These are phyloP conservation scores for Ogataea zsoltii DNA, from an alignment of 805 yeast species.

Conservation along the genomic window DNA sequence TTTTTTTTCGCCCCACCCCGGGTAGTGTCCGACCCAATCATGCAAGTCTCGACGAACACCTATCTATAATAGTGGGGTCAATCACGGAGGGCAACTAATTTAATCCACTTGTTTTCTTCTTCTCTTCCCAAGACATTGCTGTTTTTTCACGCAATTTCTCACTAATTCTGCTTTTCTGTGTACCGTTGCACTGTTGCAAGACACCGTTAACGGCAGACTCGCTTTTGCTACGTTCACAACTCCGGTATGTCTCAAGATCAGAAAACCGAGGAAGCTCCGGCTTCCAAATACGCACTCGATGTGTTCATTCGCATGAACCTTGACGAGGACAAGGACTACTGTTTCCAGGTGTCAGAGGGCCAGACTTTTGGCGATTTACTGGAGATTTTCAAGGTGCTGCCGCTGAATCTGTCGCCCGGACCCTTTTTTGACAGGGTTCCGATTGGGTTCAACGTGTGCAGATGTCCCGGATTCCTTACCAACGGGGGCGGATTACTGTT, in stretches of 20 bases:
- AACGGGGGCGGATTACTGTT: constrained; percentile 80
- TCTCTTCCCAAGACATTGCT: background rate
- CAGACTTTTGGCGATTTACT: constrained; percentile 61
- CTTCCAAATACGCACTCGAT: constrained; percentile 34
- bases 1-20: background rate
- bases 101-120: background rate
- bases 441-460: constrained; percentile 58
- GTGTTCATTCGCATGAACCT: constrained; percentile 79
- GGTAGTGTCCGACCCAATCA: constrained; percentile 1
- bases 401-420: constrained; percentile 78
- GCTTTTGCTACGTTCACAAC: no score
- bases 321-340: constrained; percentile 85
- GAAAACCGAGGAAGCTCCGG: background rate
- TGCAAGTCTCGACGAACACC: constrained; percentile 5
- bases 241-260: background rate
- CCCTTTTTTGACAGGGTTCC: constrained; percentile 71
- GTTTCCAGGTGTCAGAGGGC: constrained; percentile 68
- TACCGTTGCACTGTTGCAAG: background rate
- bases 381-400: constrained; percentile 63
- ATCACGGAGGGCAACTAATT: background rate
- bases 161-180: background rate
- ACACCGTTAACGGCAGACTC: background rate
- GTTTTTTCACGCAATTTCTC: background rate
- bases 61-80: constrained; percentile 6
- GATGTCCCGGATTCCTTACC: constrained; percentile 79